A percentile compares a stretch with the other conserved stretches of the same genome.
Evolutionary conservation across 2,329 filamentous ascomycete genomes (phyloP).

Genomic region (Arthroderma sp.): DNA sequence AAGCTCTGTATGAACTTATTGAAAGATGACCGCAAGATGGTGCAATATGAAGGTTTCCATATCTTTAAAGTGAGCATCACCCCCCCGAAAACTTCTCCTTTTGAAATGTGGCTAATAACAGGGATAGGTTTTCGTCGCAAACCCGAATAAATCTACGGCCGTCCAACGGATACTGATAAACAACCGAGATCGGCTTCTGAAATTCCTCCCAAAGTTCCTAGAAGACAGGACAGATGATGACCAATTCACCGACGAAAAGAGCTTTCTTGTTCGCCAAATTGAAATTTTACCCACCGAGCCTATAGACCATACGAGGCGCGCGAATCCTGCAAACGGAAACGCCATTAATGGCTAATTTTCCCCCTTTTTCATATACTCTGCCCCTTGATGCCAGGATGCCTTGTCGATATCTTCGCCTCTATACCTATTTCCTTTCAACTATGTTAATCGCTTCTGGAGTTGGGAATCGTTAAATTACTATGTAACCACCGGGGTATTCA

Average conservation of each 20-base stretch:
- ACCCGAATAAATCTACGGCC: conserved; percentile 92
- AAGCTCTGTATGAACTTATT: conserved; percentile 98
- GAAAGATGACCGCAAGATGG: conserved; percentile 93
- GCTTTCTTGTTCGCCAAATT: conserved; percentile 93
- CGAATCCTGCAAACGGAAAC: too few relatives aligned
- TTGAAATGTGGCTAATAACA: conserved; percentile 8
- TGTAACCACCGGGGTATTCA: too few relatives aligned
- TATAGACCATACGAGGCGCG: conserved; percentile 18
- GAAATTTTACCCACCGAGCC: conserved; percentile 34
- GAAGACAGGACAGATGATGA: conserved; percentile 94
- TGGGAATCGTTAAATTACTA: too few relatives aligned
- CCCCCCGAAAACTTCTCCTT: neutral
- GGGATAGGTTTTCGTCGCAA: conserved; percentile 77
- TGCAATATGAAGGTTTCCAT: conserved; percentile 97
- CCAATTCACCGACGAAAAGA: conserved; percentile 96
- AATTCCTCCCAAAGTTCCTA: conserved; percentile 80
- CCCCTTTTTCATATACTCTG: too few relatives aligned
- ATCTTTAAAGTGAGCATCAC: conserved; percentile 64
- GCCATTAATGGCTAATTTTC: too few relatives aligned
- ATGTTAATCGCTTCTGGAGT: too few relatives aligned
- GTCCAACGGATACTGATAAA: conserved; percentile 93
- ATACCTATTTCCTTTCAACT: too few relatives aligned
- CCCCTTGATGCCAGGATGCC: too few relatives aligned
- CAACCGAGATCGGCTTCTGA: conserved; percentile 81
- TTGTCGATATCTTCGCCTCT: too few relatives aligned